A percentile compares a stretch with the other conserved stretches of the same genome.
Evolutionary conservation across 345 rosid genomes (phyloP).

Genomic region (Alliaria petiolata): DNA sequence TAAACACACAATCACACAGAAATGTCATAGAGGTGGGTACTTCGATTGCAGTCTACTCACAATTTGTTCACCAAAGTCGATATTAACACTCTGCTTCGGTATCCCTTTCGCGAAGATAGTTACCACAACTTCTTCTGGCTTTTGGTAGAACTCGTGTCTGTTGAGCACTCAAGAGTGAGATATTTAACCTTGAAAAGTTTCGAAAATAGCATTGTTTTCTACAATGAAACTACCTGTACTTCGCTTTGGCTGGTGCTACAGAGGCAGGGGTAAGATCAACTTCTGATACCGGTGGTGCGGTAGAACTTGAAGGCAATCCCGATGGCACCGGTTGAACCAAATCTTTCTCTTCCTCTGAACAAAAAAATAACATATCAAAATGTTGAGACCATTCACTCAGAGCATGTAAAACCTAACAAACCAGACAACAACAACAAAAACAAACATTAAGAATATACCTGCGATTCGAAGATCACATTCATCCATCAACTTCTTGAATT

Average conservation of each 20-base stretch:
- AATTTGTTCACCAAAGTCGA: slow-evolving; percentile 87
- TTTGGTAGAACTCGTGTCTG: slow-evolving; percentile 90
- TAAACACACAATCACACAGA: neutral
- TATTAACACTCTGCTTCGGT: slow-evolving; percentile 45
- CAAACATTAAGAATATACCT: slow-evolving; percentile 30
- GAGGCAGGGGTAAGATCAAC: slow-evolving; percentile 8
- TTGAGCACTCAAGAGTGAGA: neutral
- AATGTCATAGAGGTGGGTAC: neutral
- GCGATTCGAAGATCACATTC: slow-evolving; percentile 61
- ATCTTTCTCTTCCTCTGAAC: slow-evolving; percentile 34
- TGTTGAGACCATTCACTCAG: neutral
- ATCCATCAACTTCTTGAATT: slow-evolving; percentile 65
- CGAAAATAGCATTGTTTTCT: neutral
- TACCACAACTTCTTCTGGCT: slow-evolving; percentile 83
- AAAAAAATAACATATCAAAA: neutral
- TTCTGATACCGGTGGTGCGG: neutral
- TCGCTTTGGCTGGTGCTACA: slow-evolving; percentile 37
- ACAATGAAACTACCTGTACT: slow-evolving; percentile 43
- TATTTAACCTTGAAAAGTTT: neutral
- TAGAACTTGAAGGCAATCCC: slow-evolving; percentile 1
- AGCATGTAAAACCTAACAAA: neutral
- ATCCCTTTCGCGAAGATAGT: slow-evolving; percentile 84
- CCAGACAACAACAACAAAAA: neutral
- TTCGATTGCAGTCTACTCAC: slow-evolving; percentile 51
- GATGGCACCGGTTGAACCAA: slow-evolving; percentile 10